These are phyloP conservation scores for Cinnamomum micranthum DNA, from an alignment of 164 flowering plant species.

Conservation along the genomic window DNA sequence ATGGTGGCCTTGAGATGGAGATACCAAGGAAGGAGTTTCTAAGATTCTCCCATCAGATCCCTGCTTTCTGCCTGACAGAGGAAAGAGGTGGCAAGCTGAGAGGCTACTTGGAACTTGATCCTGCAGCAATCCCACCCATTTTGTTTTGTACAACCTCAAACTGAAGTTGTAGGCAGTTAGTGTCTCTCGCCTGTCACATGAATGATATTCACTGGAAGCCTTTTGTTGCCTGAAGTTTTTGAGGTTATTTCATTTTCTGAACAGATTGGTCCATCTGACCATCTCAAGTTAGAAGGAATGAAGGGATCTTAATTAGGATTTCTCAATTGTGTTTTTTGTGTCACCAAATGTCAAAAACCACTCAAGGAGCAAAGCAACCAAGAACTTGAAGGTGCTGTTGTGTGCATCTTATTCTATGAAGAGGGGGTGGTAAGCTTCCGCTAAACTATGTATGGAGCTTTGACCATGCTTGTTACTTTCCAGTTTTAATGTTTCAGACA, in stretches of 20 bases:
- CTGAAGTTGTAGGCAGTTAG: conserved; percentile 12
- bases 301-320: not conserved
- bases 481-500: not conserved
- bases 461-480: not conserved
- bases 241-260: not conserved
- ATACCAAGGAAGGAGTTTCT: conserved; percentile 30
- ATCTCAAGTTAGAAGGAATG: not conserved
- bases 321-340: not conserved
- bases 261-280: not conserved
- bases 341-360: not conserved
- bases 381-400: not conserved
- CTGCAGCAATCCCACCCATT: conserved; percentile 41
- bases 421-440: not conserved
- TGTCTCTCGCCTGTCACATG: not conserved
- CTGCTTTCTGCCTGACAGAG: conserved; percentile 38
- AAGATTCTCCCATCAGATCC: conserved; percentile 58
- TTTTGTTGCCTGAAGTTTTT: not conserved
- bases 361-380: not conserved
- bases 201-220: not conserved
- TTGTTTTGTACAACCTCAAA: conserved; percentile 9
- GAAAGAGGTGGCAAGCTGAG: conserved; percentile 37
- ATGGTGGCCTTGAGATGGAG: conserved; percentile 5
- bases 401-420: not conserved
- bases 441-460: not conserved
- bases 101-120: conserved; percentile 56